Base-by-base conservation (phyloP, 176 grass and related monocot species). In the Aechmea fasciata region DNA sequence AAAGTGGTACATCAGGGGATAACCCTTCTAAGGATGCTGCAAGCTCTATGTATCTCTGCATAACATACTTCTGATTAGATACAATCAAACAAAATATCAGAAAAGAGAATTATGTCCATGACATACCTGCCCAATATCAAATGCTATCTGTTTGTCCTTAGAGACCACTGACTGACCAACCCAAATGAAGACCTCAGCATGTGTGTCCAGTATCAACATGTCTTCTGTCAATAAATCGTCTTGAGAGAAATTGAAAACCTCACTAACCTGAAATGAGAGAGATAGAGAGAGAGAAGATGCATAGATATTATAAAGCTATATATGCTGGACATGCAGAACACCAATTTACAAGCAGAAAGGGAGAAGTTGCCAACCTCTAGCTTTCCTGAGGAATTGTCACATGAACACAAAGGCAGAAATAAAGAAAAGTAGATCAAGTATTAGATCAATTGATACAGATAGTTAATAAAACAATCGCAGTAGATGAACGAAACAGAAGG, bases 141-240 rank as follows among this genome's bases (percentile, higher is more conserved):
- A 85, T 68, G 92, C 92, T 47, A 87, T 87, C 54, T 85, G 92
- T 71, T 89, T 96, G 81, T 96, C 92, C 73, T 84, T 91, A 29
- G 85, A 48, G 78, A 91, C 92, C 65, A 96, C 85, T 0, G 77
- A 89, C 51, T 91, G 80, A 77, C 92, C 92, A 67, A 96, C 72
- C 92, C 92, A 96, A 71, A 96, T 66, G 71, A 96, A 89, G 59
- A 92, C 85, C 70, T 96, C 92, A 76, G 80, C 85, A 71, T 87
- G 85, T 66, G 88, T 96, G 57, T 96, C 92, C 64, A 96, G 76
- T 87, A 91, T 75, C 85, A 92, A 68, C 64, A 96, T 89, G 52
- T 96, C 92, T 82, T 96, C 92, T 49, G 92, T 89, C 82, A 96
- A 91, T 66, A 96, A 76, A 89, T 96, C 92, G 83, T 96, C 92